phyloP scores from a whole-genome alignment of 257 asterid genomes.

The Solanum paucissectum region DNA sequence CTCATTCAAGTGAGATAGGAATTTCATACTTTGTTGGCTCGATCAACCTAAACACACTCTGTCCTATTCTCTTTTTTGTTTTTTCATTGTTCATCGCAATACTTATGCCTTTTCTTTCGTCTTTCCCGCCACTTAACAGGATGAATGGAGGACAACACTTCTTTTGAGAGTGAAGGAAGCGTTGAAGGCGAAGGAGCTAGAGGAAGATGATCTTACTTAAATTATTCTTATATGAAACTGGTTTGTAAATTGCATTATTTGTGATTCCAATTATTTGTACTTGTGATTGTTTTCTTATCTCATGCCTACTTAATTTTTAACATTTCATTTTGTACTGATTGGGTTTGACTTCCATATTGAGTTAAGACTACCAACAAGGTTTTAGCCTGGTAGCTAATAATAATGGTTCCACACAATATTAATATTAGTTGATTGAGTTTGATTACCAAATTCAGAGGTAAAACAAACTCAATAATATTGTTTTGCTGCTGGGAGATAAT shows the following conservation, averaged over 20 bases:
- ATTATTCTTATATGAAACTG: not conserved
- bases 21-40: not conserved
- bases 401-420: not conserved
- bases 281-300: not conserved
- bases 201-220: slow-evolving; percentile 91
- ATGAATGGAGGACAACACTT: slow-evolving; percentile 86
- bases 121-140: slow-evolving; percentile 26
- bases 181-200: slow-evolving; percentile 84
- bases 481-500: not conserved
- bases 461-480: not conserved
- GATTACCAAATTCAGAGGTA: not conserved
- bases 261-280: not conserved
- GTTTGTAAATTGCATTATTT: not conserved
- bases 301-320: not conserved
- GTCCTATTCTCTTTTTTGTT: not conserved
- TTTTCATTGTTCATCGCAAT: not conserved
- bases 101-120: slow-evolving; percentile 11
- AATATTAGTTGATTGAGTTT: not conserved
- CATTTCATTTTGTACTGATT: not conserved
- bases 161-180: slow-evolving; percentile 92
- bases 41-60: not conserved
- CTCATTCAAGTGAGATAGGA: not conserved
- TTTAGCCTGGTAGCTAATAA: not conserved
- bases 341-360: not conserved
- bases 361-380: not conserved